Base-by-base conservation (phyloP, 805 yeast genomes). In the Monosporozyma solicola region DNA sequence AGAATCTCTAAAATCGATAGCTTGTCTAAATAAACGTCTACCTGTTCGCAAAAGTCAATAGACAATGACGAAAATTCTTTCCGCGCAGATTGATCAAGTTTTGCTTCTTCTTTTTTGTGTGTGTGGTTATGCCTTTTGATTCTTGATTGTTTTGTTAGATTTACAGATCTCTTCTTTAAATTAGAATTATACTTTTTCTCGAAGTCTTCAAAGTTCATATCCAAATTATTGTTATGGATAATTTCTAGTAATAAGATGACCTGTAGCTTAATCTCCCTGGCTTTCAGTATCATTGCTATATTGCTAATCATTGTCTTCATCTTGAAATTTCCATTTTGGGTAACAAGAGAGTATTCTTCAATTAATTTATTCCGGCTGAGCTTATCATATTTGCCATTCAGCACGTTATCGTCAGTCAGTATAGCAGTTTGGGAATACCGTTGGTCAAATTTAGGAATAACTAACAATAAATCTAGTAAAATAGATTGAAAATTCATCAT, bases 181-280 rank as follows among this genome's bases (percentile, higher is more conserved):
- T 64, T 53, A 33, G 52, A 16, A 20, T 53, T 53, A 45, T 62
- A 59, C 55, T 59, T 43, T 48, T 53, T 41, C 52, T 67, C 59
- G 72, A 66, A 60, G 67, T 73, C 20, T 56, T 66, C 27, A 54
- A 61, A 61, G 69, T 77, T 56, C 0, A 47, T 24, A 51, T 74
- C 75, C 7, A 73, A 55, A 5, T 62, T 64, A 53, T 70, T 61
- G 10, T 67, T 48, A 24, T 63, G 56, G 2, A 80, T 62, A 3
- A 79, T 52, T 57, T 82, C 85, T 43, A 81, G 57, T 2, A 78
- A 55, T 0, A 80, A 55, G 2, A 82, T 57, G 0, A 80, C 67
- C 59, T 82, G 85, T 33, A 82, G 60, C 55, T 80, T 83, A 1
- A 82, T 77, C 56, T 81, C 85, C 37, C 84, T 66, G 2, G 77